Conservation (phyloP, 2,329 filamentous ascomycete species). For the Neofusicoccum umdonicola region DNA sequence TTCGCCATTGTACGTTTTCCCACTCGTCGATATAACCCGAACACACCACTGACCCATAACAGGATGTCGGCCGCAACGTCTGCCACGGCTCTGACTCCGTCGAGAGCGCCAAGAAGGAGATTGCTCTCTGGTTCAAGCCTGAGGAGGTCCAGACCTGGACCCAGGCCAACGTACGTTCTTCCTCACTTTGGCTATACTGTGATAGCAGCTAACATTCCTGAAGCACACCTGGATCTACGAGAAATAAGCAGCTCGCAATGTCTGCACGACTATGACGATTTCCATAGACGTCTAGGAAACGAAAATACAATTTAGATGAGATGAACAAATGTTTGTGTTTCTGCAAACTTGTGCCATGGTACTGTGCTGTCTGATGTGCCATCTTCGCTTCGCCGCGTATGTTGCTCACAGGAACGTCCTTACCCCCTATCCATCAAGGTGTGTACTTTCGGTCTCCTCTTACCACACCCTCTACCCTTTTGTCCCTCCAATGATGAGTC, state of each 20-base stretch:
- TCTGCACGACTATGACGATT: constrained; percentile 4
- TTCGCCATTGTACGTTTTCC: constrained; percentile 51
- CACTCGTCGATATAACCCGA: background rate
- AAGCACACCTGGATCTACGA: constrained; percentile 11
- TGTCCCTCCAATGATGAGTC: constrained; percentile 14
- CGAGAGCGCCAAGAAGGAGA: constrained; percentile 99
- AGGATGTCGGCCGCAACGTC: constrained; percentile 91
- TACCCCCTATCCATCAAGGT: background rate
- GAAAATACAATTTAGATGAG: constrained; percentile 8
- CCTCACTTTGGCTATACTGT: background rate
- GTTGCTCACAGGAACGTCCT: background rate
- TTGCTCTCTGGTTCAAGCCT: constrained; percentile 94
- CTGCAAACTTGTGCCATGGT: background rate
- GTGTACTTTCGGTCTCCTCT: background rate
- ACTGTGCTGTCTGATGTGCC: too few relatives aligned
- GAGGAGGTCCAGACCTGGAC: constrained; percentile 80
- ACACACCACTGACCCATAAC: constrained; percentile 6
- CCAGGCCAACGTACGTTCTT: background rate
- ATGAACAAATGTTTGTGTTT: background rate
- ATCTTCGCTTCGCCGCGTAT: background rate
- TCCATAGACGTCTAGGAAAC: background rate
- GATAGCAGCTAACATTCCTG: background rate
- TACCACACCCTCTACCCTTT: background rate
- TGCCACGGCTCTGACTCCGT: constrained; percentile 99
- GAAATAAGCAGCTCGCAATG: background rate